Evolutionary conservation across 1,139 yeast species (phyloP).

Genomic region (Kurtzmaniella quercitrusa): DNA sequence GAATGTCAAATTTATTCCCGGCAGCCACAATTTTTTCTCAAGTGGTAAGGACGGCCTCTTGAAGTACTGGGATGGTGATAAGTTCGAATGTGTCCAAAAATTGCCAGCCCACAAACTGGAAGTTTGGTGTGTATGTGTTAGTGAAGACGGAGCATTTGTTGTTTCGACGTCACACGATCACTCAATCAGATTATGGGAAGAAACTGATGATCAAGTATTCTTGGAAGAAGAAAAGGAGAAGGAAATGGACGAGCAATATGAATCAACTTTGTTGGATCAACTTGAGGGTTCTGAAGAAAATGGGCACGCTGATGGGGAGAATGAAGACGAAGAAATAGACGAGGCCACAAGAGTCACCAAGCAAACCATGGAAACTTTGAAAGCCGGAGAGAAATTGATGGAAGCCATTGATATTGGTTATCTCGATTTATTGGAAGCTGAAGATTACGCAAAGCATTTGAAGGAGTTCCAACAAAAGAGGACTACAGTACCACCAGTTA

Average conservation of each 20-base stretch:
- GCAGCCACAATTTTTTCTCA: conserved; percentile 83
- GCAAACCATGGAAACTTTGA: conserved; percentile 87
- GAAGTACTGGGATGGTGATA: conserved; percentile 98
- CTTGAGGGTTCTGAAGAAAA: conserved; percentile 57
- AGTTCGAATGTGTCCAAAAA: conserved; percentile 89
- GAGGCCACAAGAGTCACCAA: conserved; percentile 67
- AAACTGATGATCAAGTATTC: conserved; percentile 90
- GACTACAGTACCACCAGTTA: conserved; percentile 43
- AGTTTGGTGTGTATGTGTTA: conserved; percentile 85
- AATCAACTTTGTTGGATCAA: conserved; percentile 65
- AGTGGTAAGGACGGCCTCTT: conserved; percentile 85
- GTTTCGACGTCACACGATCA: conserved; percentile 94
- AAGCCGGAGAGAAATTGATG: conserved; percentile 90
- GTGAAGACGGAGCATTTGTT: conserved; percentile 67
- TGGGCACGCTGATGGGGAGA: conserved; percentile 25
- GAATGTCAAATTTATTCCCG: conserved; percentile 81
- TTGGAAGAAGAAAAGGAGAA: conserved; percentile 94
- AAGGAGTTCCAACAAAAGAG: conserved; percentile 35
- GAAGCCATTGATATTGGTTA: conserved; percentile 87
- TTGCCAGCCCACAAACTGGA: conserved; percentile 87
- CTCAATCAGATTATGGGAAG: conserved; percentile 86
- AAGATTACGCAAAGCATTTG: conserved; percentile 38
- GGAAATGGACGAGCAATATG: conserved; percentile 90
- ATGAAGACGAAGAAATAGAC: conserved; percentile 47
- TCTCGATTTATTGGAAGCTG: conserved; percentile 61